A percentile compares a stretch with the other conserved stretches of the same genome.
These are phyloP conservation scores for Backusella tuberculispora DNA, from an alignment of 192 early-diverging fungal species.

Conservation along the genomic window DNA sequence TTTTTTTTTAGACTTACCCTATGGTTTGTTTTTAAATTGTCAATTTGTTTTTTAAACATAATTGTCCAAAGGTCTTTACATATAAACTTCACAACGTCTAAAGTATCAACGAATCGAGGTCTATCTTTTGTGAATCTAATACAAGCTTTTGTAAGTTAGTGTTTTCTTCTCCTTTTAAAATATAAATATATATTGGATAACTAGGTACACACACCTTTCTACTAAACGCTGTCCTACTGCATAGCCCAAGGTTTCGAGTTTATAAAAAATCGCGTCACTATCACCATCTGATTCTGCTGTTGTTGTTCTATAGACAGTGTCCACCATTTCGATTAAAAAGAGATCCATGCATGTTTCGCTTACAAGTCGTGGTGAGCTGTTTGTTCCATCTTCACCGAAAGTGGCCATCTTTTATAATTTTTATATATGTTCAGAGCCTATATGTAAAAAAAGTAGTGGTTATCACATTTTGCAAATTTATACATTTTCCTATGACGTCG, in stretches of 20 bases:
- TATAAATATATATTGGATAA: neutral
- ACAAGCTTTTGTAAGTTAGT: neutral
- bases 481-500: neutral
- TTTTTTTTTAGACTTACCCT: slow-evolving; percentile 54
- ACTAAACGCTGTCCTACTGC: slow-evolving; percentile 86
- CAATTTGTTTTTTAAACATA: slow-evolving; percentile 96
- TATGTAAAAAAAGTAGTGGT: neutral
- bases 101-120: slow-evolving; percentile 87
- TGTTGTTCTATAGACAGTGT: slow-evolving; percentile 63
- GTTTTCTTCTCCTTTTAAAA: too few relatives aligned
- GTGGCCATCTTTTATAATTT: neutral
- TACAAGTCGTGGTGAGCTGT: slow-evolving; percentile 41
- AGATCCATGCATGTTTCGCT: slow-evolving; percentile 75
- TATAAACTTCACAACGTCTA: slow-evolving; percentile 98
- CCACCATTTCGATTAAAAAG: slow-evolving; percentile 78
- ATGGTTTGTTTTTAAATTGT: slow-evolving; percentile 99
- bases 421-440: neutral
- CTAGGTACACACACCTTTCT: slow-evolving; percentile 63
- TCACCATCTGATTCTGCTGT: slow-evolving; percentile 66
- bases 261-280: slow-evolving; percentile 87
- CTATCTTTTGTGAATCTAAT: slow-evolving; percentile 81
- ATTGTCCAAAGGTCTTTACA: slow-evolving; percentile 98
- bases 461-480: neutral
- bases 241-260: slow-evolving; percentile 91
- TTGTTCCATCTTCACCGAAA: slow-evolving; percentile 11